Base-by-base conservation (phyloP, 345 rosid species). In the Boechera retrofracta region DNA sequence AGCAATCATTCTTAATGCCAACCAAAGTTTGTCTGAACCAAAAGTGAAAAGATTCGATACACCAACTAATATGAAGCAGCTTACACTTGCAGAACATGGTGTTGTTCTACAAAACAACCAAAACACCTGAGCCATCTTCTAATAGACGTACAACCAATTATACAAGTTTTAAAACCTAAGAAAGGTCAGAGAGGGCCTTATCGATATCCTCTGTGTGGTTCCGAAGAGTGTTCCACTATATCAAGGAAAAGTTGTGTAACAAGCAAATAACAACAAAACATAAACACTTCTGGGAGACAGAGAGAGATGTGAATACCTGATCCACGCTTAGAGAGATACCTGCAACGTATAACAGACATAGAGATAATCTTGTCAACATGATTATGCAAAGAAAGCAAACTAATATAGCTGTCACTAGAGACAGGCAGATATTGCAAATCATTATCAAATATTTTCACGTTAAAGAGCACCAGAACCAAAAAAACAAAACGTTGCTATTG, bases 261-360 rank as follows among this genome's bases (percentile, higher is more conserved):
- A 64, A 57, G 41, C 60, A 77, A 3, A 69, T 24, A 42, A 33
- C 15, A 63, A 3, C 8, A 41, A 10, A 49, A 5, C 45, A 45
- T 42, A 63, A 24, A 51, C 18, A 70, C 4, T 45, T n/a, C 10
- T 18, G 9, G 24, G 36, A 45, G 52, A 35, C 44, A 61, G 47
- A 28, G 35, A 28, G 35, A 41, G 44, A 41, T 41, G 44, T 21
- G 55, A 86, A 10, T 10, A 91, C 98, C 97, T 94, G 97, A 31
- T 94, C 98, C 68, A 94, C 72, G 69, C 85, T 82, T 63, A 94
- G 67, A n/a, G 94, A 80, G 73, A 94, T 89, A 59, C 98, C 98
- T 91, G 84, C 54, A 79, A 79, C 61, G 64, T 28, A 41, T 49
- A 52, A 62, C 58, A 41, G 13, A 41, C 1, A 41, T 2, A 4